phyloP scores from a whole-genome alignment of 2,329 filamentous ascomycete species.

The Coleophoma cylindrospora region DNA sequence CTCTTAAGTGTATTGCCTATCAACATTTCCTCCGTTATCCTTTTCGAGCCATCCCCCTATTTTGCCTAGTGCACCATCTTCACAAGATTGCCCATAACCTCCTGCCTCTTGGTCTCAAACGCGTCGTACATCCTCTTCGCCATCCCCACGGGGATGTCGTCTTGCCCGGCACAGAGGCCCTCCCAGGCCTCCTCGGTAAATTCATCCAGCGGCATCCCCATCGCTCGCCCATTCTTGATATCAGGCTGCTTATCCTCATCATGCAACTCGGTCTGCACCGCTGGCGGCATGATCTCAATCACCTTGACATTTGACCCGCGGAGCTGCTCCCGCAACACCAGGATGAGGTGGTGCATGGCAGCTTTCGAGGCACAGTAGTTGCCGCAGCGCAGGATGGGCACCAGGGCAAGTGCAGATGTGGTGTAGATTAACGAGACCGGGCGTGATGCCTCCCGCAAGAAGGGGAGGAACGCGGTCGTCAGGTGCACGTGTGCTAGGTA shows the following conservation, averaged over 20 bases:
- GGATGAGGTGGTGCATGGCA: slow-evolving; percentile 35
- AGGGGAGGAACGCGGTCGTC: slow-evolving; percentile 31
- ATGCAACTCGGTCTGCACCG: slow-evolving; percentile 35
- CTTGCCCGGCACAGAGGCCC: slow-evolving; percentile 11
- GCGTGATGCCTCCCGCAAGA: slow-evolving; percentile 9
- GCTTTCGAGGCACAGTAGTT: slow-evolving; percentile 40
- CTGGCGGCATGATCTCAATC: slow-evolving; percentile 35
- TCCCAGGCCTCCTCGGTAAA: slow-evolving; percentile 33
- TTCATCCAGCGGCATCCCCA: slow-evolving; percentile 42
- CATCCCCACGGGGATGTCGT: slow-evolving; percentile 14
- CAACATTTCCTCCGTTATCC: no score
- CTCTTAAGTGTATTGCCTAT: no score
- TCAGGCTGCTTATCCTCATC: slow-evolving; percentile 33
- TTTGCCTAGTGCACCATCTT: neutral
- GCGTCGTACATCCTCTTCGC: slow-evolving; percentile 6
- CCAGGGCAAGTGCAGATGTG: slow-evolving; percentile 12
- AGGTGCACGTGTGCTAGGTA: slow-evolving; percentile 34
- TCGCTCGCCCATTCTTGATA: slow-evolving; percentile 30
- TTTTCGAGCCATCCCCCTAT: no score
- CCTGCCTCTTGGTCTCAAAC: slow-evolving; percentile 7
- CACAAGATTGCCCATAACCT: slow-evolving; percentile 4
- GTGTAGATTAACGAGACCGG: slow-evolving; percentile 14
- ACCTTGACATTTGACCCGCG: slow-evolving; percentile 29
- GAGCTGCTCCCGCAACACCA: slow-evolving; percentile 37
- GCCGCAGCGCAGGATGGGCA: slow-evolving; percentile 10